Percentiles rank a stretch among this genome's conserved stretches.
Conservation (phyloP, 2,329 filamentous ascomycete species). For the Fusarium lyarnte region DNA sequence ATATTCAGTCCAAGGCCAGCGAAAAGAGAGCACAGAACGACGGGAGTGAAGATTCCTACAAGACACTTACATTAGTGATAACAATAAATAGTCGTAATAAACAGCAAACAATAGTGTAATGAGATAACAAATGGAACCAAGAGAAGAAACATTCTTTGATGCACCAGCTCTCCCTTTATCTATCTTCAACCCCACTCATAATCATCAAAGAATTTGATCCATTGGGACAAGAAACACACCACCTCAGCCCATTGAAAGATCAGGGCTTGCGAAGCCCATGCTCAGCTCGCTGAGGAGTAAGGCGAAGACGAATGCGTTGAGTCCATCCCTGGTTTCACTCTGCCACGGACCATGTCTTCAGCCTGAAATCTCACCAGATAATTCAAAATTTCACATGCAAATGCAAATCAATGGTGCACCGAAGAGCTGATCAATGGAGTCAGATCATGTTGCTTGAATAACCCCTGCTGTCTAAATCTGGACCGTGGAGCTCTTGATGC, state of each 20-base stretch:
- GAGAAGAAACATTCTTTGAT: neutral
- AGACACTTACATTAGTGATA: neutral
- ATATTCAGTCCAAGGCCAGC: neutral
- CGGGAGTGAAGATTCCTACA: too few relatives aligned
- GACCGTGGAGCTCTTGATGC: neutral
- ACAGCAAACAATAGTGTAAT: neutral
- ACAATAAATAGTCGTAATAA: neutral
- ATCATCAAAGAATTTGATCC: neutral
- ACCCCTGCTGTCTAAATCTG: constrained; percentile 1
- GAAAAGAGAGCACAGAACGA: neutral
- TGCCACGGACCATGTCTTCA: neutral
- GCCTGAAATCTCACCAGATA: neutral
- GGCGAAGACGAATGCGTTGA: constrained; percentile 17
- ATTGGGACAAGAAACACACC: constrained; percentile 31
- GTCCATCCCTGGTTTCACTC: neutral
- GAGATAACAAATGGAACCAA: neutral
- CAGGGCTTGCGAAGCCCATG: constrained; percentile 6
- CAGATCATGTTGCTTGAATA: neutral
- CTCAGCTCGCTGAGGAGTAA: neutral
- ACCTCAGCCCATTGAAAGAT: constrained; percentile 27
- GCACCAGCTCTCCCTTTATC: constrained; percentile 7
- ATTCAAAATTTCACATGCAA: constrained; percentile 11
- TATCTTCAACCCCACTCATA: neutral
- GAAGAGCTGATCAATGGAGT: constrained; percentile 18
- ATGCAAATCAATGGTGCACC: neutral